Base-by-base conservation (phyloP, 129 eudicot species). In the Helichrysum umbraculigerum region DNA sequence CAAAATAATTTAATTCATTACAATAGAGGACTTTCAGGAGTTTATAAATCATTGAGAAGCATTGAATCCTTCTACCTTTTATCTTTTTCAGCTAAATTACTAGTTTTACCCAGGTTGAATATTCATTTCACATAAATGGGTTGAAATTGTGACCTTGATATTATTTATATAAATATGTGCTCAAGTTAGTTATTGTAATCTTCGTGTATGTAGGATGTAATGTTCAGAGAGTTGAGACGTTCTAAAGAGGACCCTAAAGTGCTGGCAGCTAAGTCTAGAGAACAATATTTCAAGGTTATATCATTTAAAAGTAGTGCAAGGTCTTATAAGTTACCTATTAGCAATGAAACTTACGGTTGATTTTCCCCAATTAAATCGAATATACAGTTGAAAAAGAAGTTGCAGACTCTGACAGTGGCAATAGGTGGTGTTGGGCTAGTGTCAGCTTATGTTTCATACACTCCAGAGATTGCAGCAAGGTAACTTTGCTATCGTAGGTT, bases 391-490 rank as follows among this genome's bases (percentile, higher is more conserved):
- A 95, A 95, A 78, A 85, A 81, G 68, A 91, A 86, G 74, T 68
- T 95, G 90, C 99, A 91, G 83, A 57, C 85, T 52, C 83, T 87
- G 66, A 95, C 99, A 50, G 62, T 91, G 75, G 99, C 89, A 61
- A 89, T 95, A 37, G 99, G 99, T 51, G 92, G 97, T 6, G 34
- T 89, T 78, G 97, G 99, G 79, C 50, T 95, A 41, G 76, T 95
- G 77, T 87, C 99, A 0, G 90, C 99, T 14, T 95, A 91, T 82
- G 42, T 89, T 61, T 87, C 97, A 37, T 95, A 95, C 83, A 61
- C 97, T 76, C 99, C 99, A 6, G 99, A 91, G 81, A 85, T 91
- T 83, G 84, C 99, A 30, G 85, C 85, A 58, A 94, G 99, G 97
- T 88, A 81, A 57, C 84, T 78, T 63, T 2, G 47, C 68, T 25